Base-by-base conservation (phyloP, 73 alveolate species). In the Chromera velia region DNA sequence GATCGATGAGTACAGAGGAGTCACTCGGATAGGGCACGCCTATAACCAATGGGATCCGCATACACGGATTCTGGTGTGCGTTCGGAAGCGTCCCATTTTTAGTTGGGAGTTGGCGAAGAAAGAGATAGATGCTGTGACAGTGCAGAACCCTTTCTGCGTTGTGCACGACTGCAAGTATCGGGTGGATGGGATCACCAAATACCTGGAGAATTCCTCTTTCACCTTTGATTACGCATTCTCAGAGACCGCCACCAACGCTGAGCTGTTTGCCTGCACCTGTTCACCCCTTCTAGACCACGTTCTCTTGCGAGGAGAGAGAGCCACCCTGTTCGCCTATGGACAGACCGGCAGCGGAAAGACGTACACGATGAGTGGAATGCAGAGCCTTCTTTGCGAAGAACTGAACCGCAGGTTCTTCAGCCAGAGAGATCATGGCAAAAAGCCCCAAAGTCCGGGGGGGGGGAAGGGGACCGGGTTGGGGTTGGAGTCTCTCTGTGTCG, bases 321-420 rank as follows among this genome's bases (percentile, higher is more conserved):
- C 95, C 68, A 96, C 99, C 6, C 88, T 96, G 55, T 96, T 96
- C 76, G 99, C 99, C 0, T 96, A 96, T 84, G 99, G 99, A 1
- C 93, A 96, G 81, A 96, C 99, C 10, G 99, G 99, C 24, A 90
- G 97, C 27, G 99, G 99, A 18, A 96, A 96, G 84, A 96, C 99
- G 0, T 96, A 77, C 80, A 96, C 99, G 26, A 95, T 94, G 98
- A 88, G 76, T 40, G 97, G 96, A 26, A 84, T 93, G 28, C 91
- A 96, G 74, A 82, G 91, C 69, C 81, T 86, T 78, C 96, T 95
- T 6, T 91, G 90, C 19, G 80, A 81, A 31, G 97, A 94, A 46
- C 79, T 96, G 68, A 93, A 83, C 76, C 74, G 77, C 73, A 81
- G 72, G 28, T 49, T 78, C 0, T 67, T 65, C 65, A 27, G 64